Conservation (phyloP, 106 monocot species). For the Acorus gramineus region DNA sequence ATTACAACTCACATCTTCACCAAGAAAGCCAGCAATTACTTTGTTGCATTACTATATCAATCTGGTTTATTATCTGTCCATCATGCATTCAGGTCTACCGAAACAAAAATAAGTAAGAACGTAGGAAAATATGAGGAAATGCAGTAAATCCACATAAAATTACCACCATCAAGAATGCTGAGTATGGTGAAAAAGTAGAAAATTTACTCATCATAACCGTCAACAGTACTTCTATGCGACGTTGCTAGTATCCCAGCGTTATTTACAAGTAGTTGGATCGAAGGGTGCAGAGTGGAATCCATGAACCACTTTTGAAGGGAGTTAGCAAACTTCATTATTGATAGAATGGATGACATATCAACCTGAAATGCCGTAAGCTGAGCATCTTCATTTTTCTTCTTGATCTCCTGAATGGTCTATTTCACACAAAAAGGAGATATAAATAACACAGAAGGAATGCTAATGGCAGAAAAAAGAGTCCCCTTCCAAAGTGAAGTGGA, state of each 20-base stretch:
- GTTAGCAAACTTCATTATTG: slow-evolving; percentile 64
- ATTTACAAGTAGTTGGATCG: slow-evolving; percentile 82
- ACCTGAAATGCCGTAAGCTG: slow-evolving; percentile 42
- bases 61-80: no score
- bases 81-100: no score
- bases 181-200: background rate
- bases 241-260: slow-evolving; percentile 89
- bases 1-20: no score
- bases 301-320: slow-evolving; percentile 59
- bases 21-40: no score
- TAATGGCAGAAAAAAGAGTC: background rate
- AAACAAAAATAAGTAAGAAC: no score
- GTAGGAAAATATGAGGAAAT: no score
- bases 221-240: slow-evolving; percentile 43
- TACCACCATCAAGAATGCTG: no score
- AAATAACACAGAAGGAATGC: background rate
- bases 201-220: slow-evolving; percentile 80
- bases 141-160: no score
- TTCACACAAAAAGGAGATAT: slow-evolving; percentile 5
- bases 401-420: slow-evolving; percentile 67
- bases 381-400: slow-evolving; percentile 31
- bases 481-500: no score
- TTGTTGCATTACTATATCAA: no score
- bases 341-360: slow-evolving; percentile 61
- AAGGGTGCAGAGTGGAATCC: slow-evolving; percentile 45